Conservation (phyloP, 371 early-diverging fungal species). For the Gilbertella persicaria region DNA sequence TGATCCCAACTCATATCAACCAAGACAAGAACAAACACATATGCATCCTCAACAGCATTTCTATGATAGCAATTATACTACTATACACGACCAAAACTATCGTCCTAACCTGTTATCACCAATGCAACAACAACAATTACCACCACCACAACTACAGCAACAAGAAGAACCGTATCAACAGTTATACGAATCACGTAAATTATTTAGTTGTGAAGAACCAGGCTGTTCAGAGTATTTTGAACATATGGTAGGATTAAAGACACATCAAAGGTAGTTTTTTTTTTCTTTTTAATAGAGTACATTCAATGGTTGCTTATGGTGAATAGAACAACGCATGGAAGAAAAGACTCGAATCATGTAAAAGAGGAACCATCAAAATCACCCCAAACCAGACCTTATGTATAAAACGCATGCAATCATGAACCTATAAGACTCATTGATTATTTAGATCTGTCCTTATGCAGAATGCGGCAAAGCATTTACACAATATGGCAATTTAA, state of each 20-base stretch:
- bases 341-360: constrained; percentile 3
- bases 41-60: background rate
- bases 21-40: background rate
- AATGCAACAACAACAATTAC: background rate
- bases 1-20: background rate
- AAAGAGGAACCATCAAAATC: constrained; percentile 4
- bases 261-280: constrained; percentile 25
- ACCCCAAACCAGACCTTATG: constrained; percentile 22
- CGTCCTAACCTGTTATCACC: background rate
- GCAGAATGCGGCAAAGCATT: constrained; percentile 53
- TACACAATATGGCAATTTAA: constrained; percentile 63
- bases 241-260: constrained; percentile 12
- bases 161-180: constrained; percentile 6
- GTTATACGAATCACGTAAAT: constrained; percentile 20
- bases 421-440: background rate
- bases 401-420: background rate
- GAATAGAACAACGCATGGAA: constrained; percentile 19
- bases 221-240: constrained; percentile 24
- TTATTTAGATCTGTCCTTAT: constrained; percentile 25
- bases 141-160: constrained; percentile 2
- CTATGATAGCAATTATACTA: background rate
- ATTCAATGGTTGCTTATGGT: background rate
- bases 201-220: constrained; percentile 20
- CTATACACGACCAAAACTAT: background rate
- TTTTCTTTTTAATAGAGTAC: background rate